Percentiles rank a stretch among this genome's conserved stretches.
Evolutionary conservation across 768 basidiomycete genomes (phyloP).

Genomic region (Pluteus cervinus): DNA sequence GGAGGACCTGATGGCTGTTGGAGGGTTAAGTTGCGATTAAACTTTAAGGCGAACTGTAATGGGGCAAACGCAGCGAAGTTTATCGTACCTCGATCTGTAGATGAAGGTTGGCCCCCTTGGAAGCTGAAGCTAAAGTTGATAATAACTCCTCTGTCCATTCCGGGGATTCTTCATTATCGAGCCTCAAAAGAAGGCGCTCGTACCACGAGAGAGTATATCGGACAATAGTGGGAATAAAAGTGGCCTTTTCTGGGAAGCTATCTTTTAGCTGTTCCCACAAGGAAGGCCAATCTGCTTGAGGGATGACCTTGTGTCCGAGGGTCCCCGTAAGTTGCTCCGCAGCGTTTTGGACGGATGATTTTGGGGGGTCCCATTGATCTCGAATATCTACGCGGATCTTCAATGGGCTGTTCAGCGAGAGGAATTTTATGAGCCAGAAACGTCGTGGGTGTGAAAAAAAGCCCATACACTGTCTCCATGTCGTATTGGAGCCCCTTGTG

Average conservation of each 20-base stretch:
- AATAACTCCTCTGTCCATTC: constrained; percentile 32
- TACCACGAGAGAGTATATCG: constrained; percentile 28
- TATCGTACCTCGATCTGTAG: constrained; percentile 23
- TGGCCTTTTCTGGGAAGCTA: constrained; percentile 22
- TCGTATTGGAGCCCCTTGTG: too few species aligned
- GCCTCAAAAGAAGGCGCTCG: constrained; percentile 23
- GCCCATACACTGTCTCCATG: too few species aligned
- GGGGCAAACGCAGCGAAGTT: not conserved
- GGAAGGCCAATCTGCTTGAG: constrained; percentile 26
- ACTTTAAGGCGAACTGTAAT: too few species aligned
- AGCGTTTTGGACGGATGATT: constrained; percentile 20
- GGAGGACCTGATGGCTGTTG: constrained; percentile 13
- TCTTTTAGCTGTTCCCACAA: constrained; percentile 26
- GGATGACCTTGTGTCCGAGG: constrained; percentile 27
- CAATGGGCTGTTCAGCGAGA: constrained; percentile 21
- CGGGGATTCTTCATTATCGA: constrained; percentile 25
- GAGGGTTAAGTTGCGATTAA: constrained; percentile 1
- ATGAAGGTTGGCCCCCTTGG: constrained; percentile 9
- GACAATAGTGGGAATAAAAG: constrained; percentile 28
- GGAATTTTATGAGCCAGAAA: too few species aligned
- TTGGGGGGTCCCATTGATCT: constrained; percentile 28
- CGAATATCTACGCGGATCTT: constrained; percentile 31
- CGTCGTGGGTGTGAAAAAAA: too few species aligned
- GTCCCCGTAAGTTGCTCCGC: constrained; percentile 20
- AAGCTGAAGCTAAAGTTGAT: constrained; percentile 14